Evolutionary conservation across 2,329 filamentous ascomycete genomes (phyloP).

Genomic region (Alternaria sp.): DNA sequence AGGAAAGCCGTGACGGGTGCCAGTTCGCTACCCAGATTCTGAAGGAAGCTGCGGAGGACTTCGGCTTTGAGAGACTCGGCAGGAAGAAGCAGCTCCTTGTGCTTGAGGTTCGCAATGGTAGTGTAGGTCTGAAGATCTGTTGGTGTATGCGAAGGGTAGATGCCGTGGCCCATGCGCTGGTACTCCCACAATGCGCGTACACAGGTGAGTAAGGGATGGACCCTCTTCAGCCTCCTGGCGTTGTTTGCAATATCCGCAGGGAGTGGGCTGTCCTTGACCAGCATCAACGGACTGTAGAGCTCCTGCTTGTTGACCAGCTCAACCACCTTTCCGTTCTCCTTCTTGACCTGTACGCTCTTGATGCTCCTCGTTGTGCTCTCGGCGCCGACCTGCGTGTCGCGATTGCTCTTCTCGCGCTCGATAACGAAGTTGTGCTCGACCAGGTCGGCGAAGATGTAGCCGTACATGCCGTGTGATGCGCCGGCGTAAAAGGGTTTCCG

Average conservation of each 20-base stretch:
- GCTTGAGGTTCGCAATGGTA: slow-evolving; percentile 75
- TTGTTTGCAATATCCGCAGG: slow-evolving; percentile 70
- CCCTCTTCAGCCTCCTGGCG: slow-evolving; percentile 71
- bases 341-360: slow-evolving; percentile 71
- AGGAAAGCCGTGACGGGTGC: slow-evolving; percentile 87
- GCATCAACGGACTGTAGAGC: slow-evolving; percentile 82
- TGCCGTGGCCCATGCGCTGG: slow-evolving; percentile 57
- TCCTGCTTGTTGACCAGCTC: slow-evolving; percentile 94
- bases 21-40: slow-evolving; percentile 84
- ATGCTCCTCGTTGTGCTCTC: slow-evolving; percentile 83
- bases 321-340: slow-evolving; percentile 66
- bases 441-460: slow-evolving; percentile 92
- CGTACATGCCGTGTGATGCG: slow-evolving; percentile 86
- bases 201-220: slow-evolving; percentile 85
- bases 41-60: slow-evolving; percentile 82
- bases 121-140: slow-evolving; percentile 75
- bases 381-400: slow-evolving; percentile 61
- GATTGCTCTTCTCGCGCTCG: slow-evolving; percentile 81
- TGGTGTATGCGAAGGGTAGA: slow-evolving; percentile 57
- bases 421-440: slow-evolving; percentile 90
- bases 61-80: slow-evolving; percentile 57
- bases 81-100: slow-evolving; percentile 66
- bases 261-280: slow-evolving; percentile 81
- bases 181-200: slow-evolving; percentile 92
- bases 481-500: slow-evolving; percentile 87